Evolutionary conservation across 768 basidiomycete species (phyloP), one percentile per base, ranked within the genome.

Genomic region (Xerocomus brunneocitrinus): DNA sequence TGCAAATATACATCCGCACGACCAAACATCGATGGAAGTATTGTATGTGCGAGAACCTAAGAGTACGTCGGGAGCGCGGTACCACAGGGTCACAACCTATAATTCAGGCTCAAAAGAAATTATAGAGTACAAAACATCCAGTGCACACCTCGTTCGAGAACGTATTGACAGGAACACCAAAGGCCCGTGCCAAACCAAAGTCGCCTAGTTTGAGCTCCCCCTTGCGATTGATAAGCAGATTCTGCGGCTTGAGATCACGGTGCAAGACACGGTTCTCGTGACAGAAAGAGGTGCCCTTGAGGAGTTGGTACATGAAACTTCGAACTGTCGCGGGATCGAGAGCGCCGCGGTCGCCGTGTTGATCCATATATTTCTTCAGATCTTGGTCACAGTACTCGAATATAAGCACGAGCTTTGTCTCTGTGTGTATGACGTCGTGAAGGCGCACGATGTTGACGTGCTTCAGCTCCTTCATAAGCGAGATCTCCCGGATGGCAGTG

Each of bases 381-480:
- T 99, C 97, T 71, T 95, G 91, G 64, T 99, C 97, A 71, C 94
- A 97, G 68, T 83, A 98, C 73, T 99, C 97, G 71, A 98, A 99
- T 60, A 99, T 95, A 54, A 99, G 88, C 58, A 98, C 90, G 46
- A 99, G 86, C 62, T 98, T 98, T 8, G 91, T 90, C 73, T 99
- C 97, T 16, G 95, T 98, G 72, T 99, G 97, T 58, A 98, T 98
- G 46, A 99, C 97, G 70, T 98, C 97, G 76, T 98, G 88, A 19
- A 99, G 82, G 64, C 97, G 85, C 67, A 99, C 92, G 67, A 99
- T 95, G 74, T 99, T 99, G 76, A 91, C 85, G 64, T 99, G 97
- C 71, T 97, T 97, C 65, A 99, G 85, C 69, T 99, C 97, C 71
- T 99, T 98, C 95, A 98, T 98, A 60, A 98, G 81, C 39, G 91